Base-by-base conservation (phyloP, 768 basidiomycete species). In the Clitopilus hobsonii region DNA sequence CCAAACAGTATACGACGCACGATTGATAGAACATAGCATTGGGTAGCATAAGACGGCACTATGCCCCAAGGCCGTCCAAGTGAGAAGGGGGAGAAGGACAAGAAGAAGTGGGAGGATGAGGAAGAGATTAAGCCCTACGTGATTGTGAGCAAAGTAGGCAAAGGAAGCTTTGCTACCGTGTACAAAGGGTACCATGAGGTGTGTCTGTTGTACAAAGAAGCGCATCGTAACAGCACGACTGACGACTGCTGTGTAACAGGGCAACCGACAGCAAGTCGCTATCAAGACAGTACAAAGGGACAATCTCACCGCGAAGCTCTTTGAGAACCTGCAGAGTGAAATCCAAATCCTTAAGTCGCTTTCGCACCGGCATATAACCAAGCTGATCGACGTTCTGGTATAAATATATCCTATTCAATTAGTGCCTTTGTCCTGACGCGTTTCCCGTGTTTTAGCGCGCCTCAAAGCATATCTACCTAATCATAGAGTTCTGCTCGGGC, bases 291-390 rank as follows among this genome's bases (percentile, higher is more conserved):
- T 99, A 53, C 87, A 89, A 56, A 84, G 88, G 51, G 84, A 89
- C 65, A 91, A 86, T 61, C 82, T 99, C 30, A 94, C 88, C 29
- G 77, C 90, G 13, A 99, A 98, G 72, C 82, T 98, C 16, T 85
- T 98, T 55, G 95, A 98, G 74, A 98, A 98, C 67, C 83, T 98
- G n/a, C 94, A 97, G 68, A 91, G 90, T 62, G 97, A 99, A 78
- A 98, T 98, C 56, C 86, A 93, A 58, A 98, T 99, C 59, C 83
- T 98, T 63, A 98, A 98, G 75, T 86, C 87, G 1, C 81, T 98
- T 51, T 90, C 88, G 4, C 94, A 99, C 70, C 78, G 90, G 38
- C 94, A 98, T 72, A 91, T 99, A 52, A 98, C 97, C 6, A 86
- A 85, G 60, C 76, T 99, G 24, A 84, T 94, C 52, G 94, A 98